Evolutionary conservation across 345 rosid species (phyloP).

Genomic region (Acer negundo): DNA sequence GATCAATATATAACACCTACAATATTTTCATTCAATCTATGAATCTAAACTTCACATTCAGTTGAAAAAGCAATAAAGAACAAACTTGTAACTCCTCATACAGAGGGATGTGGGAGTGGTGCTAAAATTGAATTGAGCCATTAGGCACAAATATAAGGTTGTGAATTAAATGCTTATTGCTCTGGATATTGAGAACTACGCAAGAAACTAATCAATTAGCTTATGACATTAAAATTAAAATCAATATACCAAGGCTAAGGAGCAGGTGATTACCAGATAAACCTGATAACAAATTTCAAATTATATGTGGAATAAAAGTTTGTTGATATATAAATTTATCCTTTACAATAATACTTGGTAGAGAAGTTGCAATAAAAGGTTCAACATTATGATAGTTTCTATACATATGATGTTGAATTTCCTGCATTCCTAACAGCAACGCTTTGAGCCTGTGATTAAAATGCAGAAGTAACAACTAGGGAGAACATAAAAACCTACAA

Average conservation of each 20-base stretch:
- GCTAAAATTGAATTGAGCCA: constrained; percentile 8
- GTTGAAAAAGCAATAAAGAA: constrained; percentile 1
- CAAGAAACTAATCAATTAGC: not conserved
- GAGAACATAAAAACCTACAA: not conserved
- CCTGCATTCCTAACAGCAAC: not conserved
- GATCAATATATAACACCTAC: not conserved
- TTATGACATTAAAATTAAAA: not conserved
- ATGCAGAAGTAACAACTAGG: not conserved
- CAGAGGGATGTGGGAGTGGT: not conserved
- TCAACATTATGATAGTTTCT: not conserved
- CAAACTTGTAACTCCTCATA: not conserved
- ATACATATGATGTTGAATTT: not conserved
- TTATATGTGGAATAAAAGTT: not conserved
- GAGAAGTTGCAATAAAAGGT: not conserved
- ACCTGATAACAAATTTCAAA: not conserved
- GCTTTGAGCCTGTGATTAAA: not conserved
- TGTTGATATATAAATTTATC: not conserved
- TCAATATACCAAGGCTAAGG: not conserved
- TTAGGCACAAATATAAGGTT: not conserved
- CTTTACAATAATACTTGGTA: not conserved
- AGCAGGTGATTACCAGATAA: not conserved
- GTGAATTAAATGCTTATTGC: not conserved
- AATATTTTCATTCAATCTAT: not conserved
- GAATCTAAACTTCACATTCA: not conserved
- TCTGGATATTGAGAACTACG: not conserved